Percentiles rank a stretch among this genome's conserved stretches.
These are phyloP conservation scores for Didymella exigua DNA, from an alignment of 2,329 filamentous ascomycete genomes.

Conservation along the genomic window DNA sequence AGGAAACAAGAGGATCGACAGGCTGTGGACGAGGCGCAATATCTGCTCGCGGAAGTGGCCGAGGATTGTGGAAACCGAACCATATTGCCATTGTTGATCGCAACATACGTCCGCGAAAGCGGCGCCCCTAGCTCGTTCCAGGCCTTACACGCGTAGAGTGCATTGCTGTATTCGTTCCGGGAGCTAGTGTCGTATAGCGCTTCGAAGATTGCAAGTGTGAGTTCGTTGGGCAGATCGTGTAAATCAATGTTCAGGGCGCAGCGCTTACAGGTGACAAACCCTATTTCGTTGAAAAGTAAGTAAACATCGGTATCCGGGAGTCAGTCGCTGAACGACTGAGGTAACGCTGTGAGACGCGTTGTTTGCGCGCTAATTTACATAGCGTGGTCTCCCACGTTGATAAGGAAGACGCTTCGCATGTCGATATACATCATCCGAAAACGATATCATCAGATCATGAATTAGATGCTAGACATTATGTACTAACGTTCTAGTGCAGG, in stretches of 20 bases:
- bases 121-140: background rate
- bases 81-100: background rate
- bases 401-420: background rate
- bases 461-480: background rate
- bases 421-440: background rate
- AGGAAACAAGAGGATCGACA: background rate
- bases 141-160: background rate
- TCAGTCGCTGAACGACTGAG: too few species aligned
- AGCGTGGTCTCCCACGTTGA: background rate
- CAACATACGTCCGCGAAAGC: background rate
- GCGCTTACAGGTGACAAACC: too few species aligned
- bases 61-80: background rate
- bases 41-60: background rate
- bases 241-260: background rate
- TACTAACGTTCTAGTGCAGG: constrained; percentile 29
- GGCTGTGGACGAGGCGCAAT: background rate
- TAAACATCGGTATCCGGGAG: too few species aligned
- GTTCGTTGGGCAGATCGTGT: background rate
- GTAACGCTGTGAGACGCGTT: too few species aligned
- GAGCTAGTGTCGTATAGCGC: background rate
- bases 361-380: background rate
- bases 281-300: too few species aligned
- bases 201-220: background rate
- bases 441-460: background rate
- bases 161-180: background rate